phyloP scores from a whole-genome alignment of 2,329 filamentous ascomycete genomes.

The Ceratocystis ficicola region DNA sequence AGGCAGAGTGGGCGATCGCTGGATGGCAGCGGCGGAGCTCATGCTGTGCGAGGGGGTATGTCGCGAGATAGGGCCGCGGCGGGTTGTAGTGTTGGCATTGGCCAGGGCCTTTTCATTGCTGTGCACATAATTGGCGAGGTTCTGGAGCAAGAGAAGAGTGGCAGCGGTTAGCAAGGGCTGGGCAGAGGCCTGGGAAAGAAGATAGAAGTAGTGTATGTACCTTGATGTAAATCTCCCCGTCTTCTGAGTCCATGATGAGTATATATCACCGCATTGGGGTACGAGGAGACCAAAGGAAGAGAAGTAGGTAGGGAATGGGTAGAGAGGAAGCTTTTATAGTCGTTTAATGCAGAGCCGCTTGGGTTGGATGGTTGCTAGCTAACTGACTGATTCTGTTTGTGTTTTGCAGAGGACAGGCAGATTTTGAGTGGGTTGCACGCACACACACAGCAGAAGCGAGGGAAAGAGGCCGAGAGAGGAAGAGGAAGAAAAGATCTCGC shows the following conservation, averaged over 20 bases:
- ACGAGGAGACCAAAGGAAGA: neutral
- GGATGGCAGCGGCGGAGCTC: constrained; percentile 41
- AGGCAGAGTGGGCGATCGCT: constrained; percentile 45
- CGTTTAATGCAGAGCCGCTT: neutral
- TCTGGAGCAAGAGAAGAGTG: constrained; percentile 44
- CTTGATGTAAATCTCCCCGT: constrained; percentile 83
- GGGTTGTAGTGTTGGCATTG: constrained; percentile 73
- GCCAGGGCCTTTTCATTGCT: constrained; percentile 95
- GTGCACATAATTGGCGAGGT: constrained; percentile 88
- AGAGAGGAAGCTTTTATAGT: neutral
- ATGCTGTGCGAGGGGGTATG: constrained; percentile 58
- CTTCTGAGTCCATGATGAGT: constrained; percentile 70
- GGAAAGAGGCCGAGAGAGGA: neutral
- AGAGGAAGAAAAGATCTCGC: neutral
- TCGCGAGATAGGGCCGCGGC: constrained; percentile 55
- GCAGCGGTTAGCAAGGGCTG: neutral
- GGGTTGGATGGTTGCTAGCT: neutral
- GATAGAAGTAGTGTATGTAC: constrained; percentile 34
- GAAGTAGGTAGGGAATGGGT: neutral
- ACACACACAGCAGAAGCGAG: constrained; percentile 1
- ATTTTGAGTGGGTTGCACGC: neutral
- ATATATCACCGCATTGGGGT: constrained; percentile 23
- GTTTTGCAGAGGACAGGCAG: neutral
- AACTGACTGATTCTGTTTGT: neutral
- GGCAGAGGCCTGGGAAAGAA: neutral